These are phyloP conservation scores for Vachellia collinsii DNA, from an alignment of 306 rosid genomes.

Conservation along the genomic window DNA sequence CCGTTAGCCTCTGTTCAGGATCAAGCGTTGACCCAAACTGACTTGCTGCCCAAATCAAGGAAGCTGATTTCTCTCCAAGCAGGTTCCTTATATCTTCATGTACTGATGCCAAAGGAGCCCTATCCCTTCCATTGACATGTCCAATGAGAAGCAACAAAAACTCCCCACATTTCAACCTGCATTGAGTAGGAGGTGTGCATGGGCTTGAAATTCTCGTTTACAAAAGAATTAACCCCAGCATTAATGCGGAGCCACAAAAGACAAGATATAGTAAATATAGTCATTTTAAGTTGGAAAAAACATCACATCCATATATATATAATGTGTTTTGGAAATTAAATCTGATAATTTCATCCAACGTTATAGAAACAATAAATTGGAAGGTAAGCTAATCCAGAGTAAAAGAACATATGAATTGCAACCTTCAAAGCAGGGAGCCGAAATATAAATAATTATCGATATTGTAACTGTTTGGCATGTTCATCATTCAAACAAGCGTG, in stretches of 20 bases:
- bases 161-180: constrained; percentile 96
- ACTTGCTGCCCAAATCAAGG: constrained; percentile 98
- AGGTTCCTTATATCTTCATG: constrained; percentile 84
- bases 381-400: constrained; percentile 2
- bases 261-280: not conserved
- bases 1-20: constrained; percentile 82
- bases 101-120: constrained; percentile 77
- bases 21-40: constrained; percentile 90
- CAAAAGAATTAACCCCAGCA: not conserved
- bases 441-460: constrained; percentile 17
- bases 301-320: not conserved
- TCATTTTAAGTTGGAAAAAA: not conserved
- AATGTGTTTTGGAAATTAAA: not conserved
- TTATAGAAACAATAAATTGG: constrained; percentile 19
- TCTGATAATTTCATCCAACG: not conserved
- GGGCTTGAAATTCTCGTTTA: not conserved
- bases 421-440: not conserved
- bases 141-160: constrained; percentile 84
- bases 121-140: constrained; percentile 81
- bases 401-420: constrained; percentile 22
- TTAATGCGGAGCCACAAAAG: not conserved
- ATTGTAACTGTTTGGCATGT: constrained; percentile 10
- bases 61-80: constrained; percentile 91
- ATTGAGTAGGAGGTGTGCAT: not conserved
- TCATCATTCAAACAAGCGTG: not conserved